phyloP scores from a whole-genome alignment of 2,329 filamentous ascomycete genomes.

The Teratosphaeria gauchensis region DNA sequence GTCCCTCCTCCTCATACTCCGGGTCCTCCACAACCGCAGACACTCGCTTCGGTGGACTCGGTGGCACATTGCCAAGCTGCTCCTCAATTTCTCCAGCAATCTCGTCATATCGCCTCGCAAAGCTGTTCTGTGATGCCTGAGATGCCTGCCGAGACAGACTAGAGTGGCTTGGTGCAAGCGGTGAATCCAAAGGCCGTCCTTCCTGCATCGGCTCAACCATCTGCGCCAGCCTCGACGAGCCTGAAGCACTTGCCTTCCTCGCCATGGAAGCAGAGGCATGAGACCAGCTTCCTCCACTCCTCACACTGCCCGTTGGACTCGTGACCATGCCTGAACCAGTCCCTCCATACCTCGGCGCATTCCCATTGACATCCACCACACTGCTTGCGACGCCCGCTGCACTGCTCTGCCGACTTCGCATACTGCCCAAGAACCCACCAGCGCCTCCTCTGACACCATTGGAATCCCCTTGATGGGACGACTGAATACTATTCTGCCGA shows the following conservation, averaged over 20 bases:
- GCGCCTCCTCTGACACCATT: conserved; percentile 5
- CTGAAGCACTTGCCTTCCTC: conserved; percentile 31
- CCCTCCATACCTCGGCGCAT: conserved; percentile 54
- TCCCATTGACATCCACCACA: conserved; percentile 57
- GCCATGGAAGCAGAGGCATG: conserved; percentile 21
- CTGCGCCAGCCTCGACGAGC: conserved; percentile 32
- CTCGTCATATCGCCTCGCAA: conserved; percentile 20
- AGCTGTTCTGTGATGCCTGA: conserved; percentile 18
- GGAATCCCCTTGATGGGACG: conserved; percentile 10
- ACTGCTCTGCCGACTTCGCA: conserved; percentile 50
- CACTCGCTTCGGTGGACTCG: conserved; percentile 11
- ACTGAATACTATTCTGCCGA: conserved; percentile 16
- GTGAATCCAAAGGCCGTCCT: conserved; percentile 24
- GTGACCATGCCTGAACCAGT: conserved; percentile 62
- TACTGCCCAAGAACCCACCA: conserved; percentile 26
- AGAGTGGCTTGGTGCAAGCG: conserved; percentile 17
- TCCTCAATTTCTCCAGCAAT: conserved; percentile 23
- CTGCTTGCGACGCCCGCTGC: conserved; percentile 42
- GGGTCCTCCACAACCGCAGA: not conserved
- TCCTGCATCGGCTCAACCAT: conserved; percentile 31
- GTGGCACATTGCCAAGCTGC: conserved; percentile 16
- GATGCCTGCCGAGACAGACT: not conserved
- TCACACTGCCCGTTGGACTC: conserved; percentile 54
- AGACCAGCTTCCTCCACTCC: conserved; percentile 34
- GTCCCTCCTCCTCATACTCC: not conserved